Base-by-base conservation (phyloP, 768 basidiomycete species). In the Coprinellus aureogranulatus region DNA sequence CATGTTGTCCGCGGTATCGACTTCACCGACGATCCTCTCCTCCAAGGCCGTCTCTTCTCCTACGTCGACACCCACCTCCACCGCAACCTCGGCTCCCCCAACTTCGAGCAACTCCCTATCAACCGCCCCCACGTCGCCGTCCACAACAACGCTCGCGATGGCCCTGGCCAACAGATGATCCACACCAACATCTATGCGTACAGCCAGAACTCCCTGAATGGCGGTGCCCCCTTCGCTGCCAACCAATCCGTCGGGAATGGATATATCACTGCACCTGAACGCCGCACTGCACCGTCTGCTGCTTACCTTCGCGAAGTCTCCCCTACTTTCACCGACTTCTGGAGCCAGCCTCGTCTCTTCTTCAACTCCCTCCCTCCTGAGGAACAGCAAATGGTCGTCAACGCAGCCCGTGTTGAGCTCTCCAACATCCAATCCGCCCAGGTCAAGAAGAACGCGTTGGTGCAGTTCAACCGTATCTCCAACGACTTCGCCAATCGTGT, bases 21-120 rank as follows among this genome's bases (percentile, higher is more conserved):
- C 8, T 87, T 88, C 66, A 87, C 84, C 63, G 81, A 89, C 66
- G 90, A 92, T 64, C 90, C 90, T 3, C 73, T 93, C 28, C 76
- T 93, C 18, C 88, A 90, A 72, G 87, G 88, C 4, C 80, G 94
- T 39, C 92, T 92, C 72, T 93, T 94, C 72, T 88, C 86, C 0
- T 94, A 95, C 73, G 82, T 87, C 62, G 92, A 96, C 68, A 94
- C 92, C 0, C 92, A 94, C 63, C 78, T 92, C 49, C 80, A 83
- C 2, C 83, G 94, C 34, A 34, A 34, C 20, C 72, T 95, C 12
- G 94, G 93, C 8, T 34, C 34, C 3, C 68, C 87, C 30, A 95
- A 95, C 68, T 94, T 85, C 78, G 78, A 88, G 65, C 53, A 87
- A 81, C 71, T 94, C 23, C 92, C 93, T 16, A 92, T 95, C 63